Conservation (phyloP, 441 rosid genomes). For the Isatis lusitanica region DNA sequence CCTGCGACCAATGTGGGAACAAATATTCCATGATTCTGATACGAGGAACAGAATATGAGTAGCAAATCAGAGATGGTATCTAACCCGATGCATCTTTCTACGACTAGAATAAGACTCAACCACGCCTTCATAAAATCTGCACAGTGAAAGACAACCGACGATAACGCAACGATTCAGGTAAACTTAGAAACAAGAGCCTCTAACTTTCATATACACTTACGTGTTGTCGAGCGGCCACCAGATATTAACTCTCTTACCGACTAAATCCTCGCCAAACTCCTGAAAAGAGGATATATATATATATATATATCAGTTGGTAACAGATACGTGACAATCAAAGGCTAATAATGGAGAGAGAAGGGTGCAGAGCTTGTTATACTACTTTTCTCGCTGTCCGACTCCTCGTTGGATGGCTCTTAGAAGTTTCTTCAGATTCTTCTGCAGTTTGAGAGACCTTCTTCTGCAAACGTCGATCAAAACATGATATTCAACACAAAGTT, state of each 20-base stretch:
- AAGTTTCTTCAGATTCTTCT: conserved; percentile 38
- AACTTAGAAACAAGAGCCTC: conserved; percentile 1
- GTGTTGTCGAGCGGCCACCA: conserved; percentile 87
- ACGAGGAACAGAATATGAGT: background rate
- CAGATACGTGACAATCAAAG: conserved; percentile 2
- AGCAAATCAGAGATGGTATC: conserved; percentile 30
- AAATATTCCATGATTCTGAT: conserved; percentile 20
- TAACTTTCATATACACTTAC: conserved; percentile 41
- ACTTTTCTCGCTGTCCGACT: conserved; percentile 46
- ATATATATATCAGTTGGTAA: background rate
- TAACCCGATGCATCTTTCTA: conserved; percentile 62
- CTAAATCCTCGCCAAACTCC: conserved; percentile 51
- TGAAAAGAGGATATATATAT: conserved; percentile 36
- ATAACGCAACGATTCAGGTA: background rate
- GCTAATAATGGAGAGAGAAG: background rate
- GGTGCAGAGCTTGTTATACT: conserved; percentile 38
- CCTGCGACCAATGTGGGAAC: conserved; percentile 39
- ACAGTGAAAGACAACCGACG: conserved; percentile 23
- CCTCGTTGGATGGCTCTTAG: conserved; percentile 42
- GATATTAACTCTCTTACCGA: conserved; percentile 64
- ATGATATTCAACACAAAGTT: conserved; percentile 21
- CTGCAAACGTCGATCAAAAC: conserved; percentile 35
- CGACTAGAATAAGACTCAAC: conserved; percentile 45
- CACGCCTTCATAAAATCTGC: conserved; percentile 72
- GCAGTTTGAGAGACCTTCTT: conserved; percentile 36